These are phyloP conservation scores for Barnettozyma sucrosica DNA, from an alignment of 805 yeast species.

Conservation along the genomic window DNA sequence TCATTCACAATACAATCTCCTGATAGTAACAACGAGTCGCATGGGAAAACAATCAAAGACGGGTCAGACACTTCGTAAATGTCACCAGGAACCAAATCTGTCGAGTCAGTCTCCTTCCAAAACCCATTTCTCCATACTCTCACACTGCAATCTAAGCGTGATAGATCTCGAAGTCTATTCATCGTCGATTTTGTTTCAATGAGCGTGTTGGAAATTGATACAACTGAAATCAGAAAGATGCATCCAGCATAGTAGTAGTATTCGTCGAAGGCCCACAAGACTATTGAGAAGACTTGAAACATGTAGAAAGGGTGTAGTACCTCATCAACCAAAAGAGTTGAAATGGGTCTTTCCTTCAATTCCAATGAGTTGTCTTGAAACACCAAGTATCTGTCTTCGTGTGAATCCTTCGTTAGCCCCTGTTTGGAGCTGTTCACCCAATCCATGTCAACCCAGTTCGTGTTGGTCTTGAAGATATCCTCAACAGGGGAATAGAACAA, in stretches of 20 bases:
- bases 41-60: conserved; percentile 64
- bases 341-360: conserved; percentile 63
- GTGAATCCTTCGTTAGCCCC: conserved; percentile 67
- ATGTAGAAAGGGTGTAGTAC: conserved; percentile 93
- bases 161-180: conserved; percentile 63
- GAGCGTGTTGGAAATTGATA: conserved; percentile 74
- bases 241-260: conserved; percentile 93
- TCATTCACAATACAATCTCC: conserved; percentile 98
- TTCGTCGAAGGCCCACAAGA: conserved; percentile 88
- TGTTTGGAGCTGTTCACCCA: conserved; percentile 61
- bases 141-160: conserved; percentile 70
- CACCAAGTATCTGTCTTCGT: conserved; percentile 62
- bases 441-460: conserved; percentile 76
- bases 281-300: conserved; percentile 87
- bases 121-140: conserved; percentile 90
- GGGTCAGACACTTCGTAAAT: conserved; percentile 90
- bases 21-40: conserved; percentile 79
- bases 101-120: conserved; percentile 77
- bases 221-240: conserved; percentile 77
- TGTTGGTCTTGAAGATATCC: conserved; percentile 77
- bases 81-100: conserved; percentile 92
- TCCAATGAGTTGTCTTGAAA: conserved; percentile 77
- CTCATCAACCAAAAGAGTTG: conserved; percentile 72
- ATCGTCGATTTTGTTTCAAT: conserved; percentile 80
- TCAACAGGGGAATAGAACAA: conserved; percentile 82